Percentiles rank a stretch among this genome's conserved stretches.
phyloP scores from a whole-genome alignment of 768 basidiomycete species.

The Psilocybe azurescens region DNA sequence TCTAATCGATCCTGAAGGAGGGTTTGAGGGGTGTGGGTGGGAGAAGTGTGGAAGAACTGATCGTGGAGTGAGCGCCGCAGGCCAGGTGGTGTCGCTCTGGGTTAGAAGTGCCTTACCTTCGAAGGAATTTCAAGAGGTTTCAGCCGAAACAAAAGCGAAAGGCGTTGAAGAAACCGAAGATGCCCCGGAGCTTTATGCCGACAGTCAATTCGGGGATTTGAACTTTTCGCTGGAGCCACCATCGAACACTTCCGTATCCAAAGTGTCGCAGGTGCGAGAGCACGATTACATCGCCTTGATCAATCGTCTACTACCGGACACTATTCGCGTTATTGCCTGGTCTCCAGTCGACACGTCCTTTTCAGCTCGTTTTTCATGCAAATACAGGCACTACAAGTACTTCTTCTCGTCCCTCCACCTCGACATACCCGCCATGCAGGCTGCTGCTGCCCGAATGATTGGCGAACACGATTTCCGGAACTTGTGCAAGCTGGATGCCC shows the following conservation, averaged over 20 bases:
- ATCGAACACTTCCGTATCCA: conserved; percentile 20
- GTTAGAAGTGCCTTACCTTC: conserved; percentile 70
- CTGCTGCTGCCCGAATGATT: conserved; percentile 71
- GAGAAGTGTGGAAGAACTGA: conserved; percentile 94
- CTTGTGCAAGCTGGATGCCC: conserved; percentile 90
- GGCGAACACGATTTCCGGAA: conserved; percentile 97
- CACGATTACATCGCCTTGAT: conserved; percentile 80
- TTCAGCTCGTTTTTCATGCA: conserved; percentile 89
- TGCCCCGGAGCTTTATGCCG: conserved; percentile 28
- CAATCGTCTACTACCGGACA: conserved; percentile 87
- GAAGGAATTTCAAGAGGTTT: conserved; percentile 21
- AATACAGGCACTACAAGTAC: conserved; percentile 94
- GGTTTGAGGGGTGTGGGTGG: conserved; percentile 89
- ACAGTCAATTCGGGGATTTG: conserved; percentile 45
- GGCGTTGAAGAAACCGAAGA: conserved; percentile 4
- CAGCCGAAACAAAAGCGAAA: conserved; percentile 12
- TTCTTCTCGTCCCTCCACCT: conserved; percentile 81
- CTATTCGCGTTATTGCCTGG: conserved; percentile 93
- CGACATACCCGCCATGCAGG: conserved; percentile 76
- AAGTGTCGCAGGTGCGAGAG: conserved; percentile 42
- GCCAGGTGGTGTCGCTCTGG: conserved; percentile 93
- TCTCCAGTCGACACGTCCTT: conserved; percentile 82
- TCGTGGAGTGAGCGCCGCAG: conserved; percentile 91
- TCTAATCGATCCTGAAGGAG: conserved; percentile 74
- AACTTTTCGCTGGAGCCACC: conserved; percentile 28